Evolutionary conservation across 2,329 filamentous ascomycete genomes (phyloP).

Genomic region (Thielaviopsis euricoi): DNA sequence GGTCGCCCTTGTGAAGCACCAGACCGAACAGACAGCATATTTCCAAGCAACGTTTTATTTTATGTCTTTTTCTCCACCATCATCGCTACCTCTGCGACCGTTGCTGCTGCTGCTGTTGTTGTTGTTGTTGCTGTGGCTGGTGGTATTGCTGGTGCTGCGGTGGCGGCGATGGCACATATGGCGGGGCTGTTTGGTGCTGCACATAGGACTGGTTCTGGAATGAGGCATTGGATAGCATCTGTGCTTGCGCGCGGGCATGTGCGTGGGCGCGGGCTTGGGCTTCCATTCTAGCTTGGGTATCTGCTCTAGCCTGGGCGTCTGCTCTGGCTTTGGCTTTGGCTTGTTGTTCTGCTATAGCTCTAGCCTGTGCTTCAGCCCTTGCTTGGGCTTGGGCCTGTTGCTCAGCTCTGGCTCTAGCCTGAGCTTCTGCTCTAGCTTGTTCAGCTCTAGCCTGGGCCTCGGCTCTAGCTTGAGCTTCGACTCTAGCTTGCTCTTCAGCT

Average conservation of each 20-base stretch:
- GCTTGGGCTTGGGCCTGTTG: neutral
- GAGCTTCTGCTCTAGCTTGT: conserved; percentile 2
- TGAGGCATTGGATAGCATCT: neutral
- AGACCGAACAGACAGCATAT: too few species aligned
- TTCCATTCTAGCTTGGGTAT: conserved; percentile 5
- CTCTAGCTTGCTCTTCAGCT: neutral
- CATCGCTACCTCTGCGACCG: too few species aligned
- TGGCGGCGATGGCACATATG: too few species aligned
- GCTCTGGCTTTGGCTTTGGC: conserved; percentile 2
- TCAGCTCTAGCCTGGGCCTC: neutral
- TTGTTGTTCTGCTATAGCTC: neutral
- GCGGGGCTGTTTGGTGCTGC: too few species aligned
- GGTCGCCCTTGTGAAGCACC: too few species aligned
- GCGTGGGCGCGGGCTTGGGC: neutral
- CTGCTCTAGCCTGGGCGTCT: conserved; percentile 7
- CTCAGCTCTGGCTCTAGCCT: conserved; percentile 10
- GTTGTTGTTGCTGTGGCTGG: conserved; percentile 10
- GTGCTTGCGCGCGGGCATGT: neutral
- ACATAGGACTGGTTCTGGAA: too few species aligned
- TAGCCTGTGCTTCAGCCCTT: conserved; percentile 5
- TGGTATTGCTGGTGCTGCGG: neutral
- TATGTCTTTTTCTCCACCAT: too few species aligned
- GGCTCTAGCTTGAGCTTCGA: conserved; percentile 13
- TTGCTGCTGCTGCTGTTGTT: conserved; percentile 11
- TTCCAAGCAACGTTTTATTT: too few species aligned